Evolutionary conservation across 2,329 filamentous ascomycete genomes (phyloP).

Genomic region (Pseudopithomyces chartarum): DNA sequence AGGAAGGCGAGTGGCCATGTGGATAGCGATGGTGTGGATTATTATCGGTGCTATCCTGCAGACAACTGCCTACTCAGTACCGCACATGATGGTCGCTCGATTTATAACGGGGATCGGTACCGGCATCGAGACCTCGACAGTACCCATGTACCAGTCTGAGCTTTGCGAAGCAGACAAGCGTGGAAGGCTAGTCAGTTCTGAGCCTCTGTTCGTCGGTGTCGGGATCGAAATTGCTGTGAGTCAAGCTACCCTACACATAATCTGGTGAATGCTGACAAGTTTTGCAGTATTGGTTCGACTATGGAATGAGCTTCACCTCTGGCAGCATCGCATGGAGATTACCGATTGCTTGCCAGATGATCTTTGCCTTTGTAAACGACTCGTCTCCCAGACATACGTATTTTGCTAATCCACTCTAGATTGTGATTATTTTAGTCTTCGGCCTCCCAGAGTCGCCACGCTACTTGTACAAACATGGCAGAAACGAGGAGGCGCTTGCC

Average conservation of each 20-base stretch:
- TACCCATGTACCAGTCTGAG: slow-evolving; percentile 59
- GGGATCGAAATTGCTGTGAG: slow-evolving; percentile 57
- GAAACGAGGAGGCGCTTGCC: slow-evolving; percentile 54
- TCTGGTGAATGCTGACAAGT: not conserved
- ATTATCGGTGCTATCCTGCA: slow-evolving; percentile 47
- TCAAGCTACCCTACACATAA: slow-evolving; percentile 16
- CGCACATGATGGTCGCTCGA: slow-evolving; percentile 57
- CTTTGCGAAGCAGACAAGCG: slow-evolving; percentile 60
- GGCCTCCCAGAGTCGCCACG: slow-evolving; percentile 33
- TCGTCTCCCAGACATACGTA: too few relatives aligned
- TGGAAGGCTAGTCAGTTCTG: slow-evolving; percentile 64
- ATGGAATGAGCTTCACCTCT: slow-evolving; percentile 3
- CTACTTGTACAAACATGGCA: slow-evolving; percentile 33
- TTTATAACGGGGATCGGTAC: slow-evolving; percentile 59
- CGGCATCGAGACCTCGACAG: slow-evolving; percentile 60
- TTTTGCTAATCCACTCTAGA: not conserved
- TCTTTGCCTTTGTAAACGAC: slow-evolving; percentile 46
- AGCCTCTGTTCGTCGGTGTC: slow-evolving; percentile 55
- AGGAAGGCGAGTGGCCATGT: slow-evolving; percentile 46
- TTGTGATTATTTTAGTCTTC: slow-evolving; percentile 51
- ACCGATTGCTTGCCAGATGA: slow-evolving; percentile 53
- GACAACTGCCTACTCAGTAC: slow-evolving; percentile 36
- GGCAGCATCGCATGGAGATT: slow-evolving; percentile 50
- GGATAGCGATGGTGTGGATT: slow-evolving; percentile 51
- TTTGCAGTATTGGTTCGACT: slow-evolving; percentile 5